Percentiles rank a stretch among this genome's conserved stretches.
phyloP scores from a whole-genome alignment of 371 early-diverging fungal species.

The Conidiobolus incongruus region DNA sequence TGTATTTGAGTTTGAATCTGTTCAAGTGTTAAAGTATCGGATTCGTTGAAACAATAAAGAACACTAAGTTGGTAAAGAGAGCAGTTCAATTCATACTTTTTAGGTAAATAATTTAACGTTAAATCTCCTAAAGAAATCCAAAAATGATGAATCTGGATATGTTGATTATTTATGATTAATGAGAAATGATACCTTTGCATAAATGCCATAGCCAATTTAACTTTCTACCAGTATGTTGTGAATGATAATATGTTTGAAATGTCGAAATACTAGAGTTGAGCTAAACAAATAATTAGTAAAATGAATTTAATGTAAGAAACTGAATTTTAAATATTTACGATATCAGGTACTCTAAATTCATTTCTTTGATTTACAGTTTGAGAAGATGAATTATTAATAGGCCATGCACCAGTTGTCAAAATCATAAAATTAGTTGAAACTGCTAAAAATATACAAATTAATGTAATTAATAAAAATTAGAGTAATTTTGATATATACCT shows the following conservation, averaged over 20 bases:
- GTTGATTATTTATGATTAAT: not conserved
- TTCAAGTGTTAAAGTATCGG: slow-evolving; percentile 12
- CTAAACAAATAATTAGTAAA: slow-evolving; percentile 9
- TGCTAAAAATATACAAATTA: slow-evolving; percentile 63
- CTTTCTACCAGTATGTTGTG: slow-evolving; percentile 54
- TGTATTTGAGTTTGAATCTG: slow-evolving; percentile 28
- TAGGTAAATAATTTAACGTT: slow-evolving; percentile 32
- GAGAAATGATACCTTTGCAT: slow-evolving; percentile 34
- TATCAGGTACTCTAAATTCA: too few species aligned
- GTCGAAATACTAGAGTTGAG: slow-evolving; percentile 36
- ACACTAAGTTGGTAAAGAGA: slow-evolving; percentile 52
- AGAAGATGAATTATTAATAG: too few species aligned
- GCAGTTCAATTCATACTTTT: slow-evolving; percentile 59
- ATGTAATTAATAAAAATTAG: slow-evolving; percentile 29
- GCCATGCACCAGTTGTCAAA: too few species aligned
- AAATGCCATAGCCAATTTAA: slow-evolving; percentile 73
- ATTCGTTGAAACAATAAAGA: slow-evolving; percentile 42
- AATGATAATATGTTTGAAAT: slow-evolving; percentile 51
- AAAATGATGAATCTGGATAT: not conserved
- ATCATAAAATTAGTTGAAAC: too few species aligned
- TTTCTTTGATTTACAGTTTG: too few species aligned
- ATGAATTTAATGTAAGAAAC: too few species aligned
- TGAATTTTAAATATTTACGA: too few species aligned
- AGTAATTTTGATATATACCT: slow-evolving; percentile 7
- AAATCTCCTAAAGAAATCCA: slow-evolving; percentile 33